Evolutionary conservation across 1,284 basidiomycete species (phyloP), one percentile per base, ranked within the genome.

Genomic region (Inonotus obliquus): DNA sequence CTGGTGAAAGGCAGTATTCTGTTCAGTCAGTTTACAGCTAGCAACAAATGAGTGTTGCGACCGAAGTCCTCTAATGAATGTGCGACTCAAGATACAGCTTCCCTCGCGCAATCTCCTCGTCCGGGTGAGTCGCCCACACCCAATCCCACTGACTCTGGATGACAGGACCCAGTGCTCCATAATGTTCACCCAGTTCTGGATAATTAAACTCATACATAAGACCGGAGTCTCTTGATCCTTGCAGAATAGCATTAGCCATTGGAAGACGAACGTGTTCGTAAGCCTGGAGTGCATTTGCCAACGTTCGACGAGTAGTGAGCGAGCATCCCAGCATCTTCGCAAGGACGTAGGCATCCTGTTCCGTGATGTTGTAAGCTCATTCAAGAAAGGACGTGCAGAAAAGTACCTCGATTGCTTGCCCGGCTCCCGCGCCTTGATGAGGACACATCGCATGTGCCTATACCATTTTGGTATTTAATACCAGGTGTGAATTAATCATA

Each of bases 401-500:
- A 56, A 64, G 47, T 60, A 74, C 75, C 64, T 75, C 75, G 52
- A 76, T 72, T 10, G 74, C 73, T 60, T 74, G 72, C 4, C 73
- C 73, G n/a, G 74, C 75, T 6, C 74, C 74, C 19, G 73, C 71
- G 37, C 71, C 71, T 67, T 74, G 73, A 62, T 73, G 73, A 14
- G 75, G 74, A 23, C 70, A 63, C 74, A 76, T 76, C n/a, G 71
- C 74, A 66, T 76, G 74, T 25, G 74, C 74, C 73, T 75, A 54
- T 1, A 1, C 10, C 17, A 32, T 1, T 21, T 45, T 21, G 27
- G 19, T 14, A 32, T 45, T 27, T 11, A 25, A 23, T 47, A 32
- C 48, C 14, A 29, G 14, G 17, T 35, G 14, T 6, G 29, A 7
- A 27, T 17, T n/a, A 39, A 49, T 13, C 29, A 2, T 19, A 39